These are phyloP conservation scores for Wolfiporia cocos DNA, from an alignment of 1,284 basidiomycete genomes.

Conservation along the genomic window DNA sequence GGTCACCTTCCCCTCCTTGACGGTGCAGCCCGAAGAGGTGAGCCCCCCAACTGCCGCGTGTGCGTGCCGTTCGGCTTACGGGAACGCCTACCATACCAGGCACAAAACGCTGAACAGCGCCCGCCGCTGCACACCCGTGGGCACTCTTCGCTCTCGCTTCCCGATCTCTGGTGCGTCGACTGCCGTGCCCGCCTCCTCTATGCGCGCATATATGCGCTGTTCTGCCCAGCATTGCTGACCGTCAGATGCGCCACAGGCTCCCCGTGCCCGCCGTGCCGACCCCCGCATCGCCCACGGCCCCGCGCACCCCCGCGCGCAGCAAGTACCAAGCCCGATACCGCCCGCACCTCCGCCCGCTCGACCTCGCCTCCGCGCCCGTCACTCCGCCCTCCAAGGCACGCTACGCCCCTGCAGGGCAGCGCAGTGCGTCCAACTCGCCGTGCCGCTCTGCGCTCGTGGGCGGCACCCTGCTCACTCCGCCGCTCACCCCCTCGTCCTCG, in stretches of 20 bases:
- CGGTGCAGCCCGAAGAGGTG: slow-evolving; percentile 21
- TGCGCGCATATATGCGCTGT: slow-evolving; percentile 1
- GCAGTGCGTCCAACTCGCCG: slow-evolving; percentile 8
- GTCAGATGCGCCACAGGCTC: slow-evolving; percentile 5
- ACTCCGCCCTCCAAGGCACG: slow-evolving; percentile 13
- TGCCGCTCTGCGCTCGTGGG: slow-evolving; percentile 12
- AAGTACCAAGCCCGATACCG: slow-evolving; percentile 19
- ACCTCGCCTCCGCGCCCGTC: slow-evolving; percentile 20
- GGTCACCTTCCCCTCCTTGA: slow-evolving; percentile 22
- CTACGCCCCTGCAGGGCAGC: slow-evolving; percentile 2
- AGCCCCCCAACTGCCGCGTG: slow-evolving; percentile 11
- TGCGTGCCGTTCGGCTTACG: background rate
- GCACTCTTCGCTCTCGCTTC: slow-evolving; percentile 23
- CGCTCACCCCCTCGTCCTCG: slow-evolving; percentile 25
- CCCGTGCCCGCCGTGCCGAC: slow-evolving; percentile 11
- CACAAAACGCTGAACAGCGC: slow-evolving; percentile 12
- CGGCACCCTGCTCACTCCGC: slow-evolving; percentile 22
- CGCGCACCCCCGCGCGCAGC: slow-evolving; percentile 11
- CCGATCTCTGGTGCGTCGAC: slow-evolving; percentile 18
- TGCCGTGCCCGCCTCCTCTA: too few species aligned
- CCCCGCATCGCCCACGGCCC: slow-evolving; percentile 2
- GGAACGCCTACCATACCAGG: slow-evolving; percentile 2
- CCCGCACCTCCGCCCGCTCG: slow-evolving; percentile 24
- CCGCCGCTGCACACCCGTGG: slow-evolving; percentile 16
- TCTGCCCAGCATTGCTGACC: background rate